These are phyloP conservation scores for Yamadazyma ubonensis DNA, from an alignment of 805 yeast genomes.

Conservation along the genomic window DNA sequence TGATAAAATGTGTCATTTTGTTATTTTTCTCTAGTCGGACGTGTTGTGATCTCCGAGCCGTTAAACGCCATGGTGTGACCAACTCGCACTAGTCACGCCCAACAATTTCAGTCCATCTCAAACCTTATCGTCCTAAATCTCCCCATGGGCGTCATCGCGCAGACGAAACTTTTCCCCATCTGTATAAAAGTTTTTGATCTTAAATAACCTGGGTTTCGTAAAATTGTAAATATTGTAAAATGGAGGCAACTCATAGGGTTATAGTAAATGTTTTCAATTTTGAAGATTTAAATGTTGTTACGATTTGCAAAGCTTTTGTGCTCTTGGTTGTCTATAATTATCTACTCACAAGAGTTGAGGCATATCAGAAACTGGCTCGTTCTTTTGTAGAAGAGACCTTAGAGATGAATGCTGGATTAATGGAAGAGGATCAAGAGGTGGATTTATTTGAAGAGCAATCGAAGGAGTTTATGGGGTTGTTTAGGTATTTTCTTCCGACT, in stretches of 20 bases:
- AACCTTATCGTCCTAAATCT: not conserved
- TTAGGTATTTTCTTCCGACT: not conserved
- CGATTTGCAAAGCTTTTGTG: not conserved
- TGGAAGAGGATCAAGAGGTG: not conserved
- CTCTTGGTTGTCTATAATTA: constrained; percentile 1
- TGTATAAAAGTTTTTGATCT: not conserved
- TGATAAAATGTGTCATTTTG: no score
- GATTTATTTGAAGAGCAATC: not conserved
- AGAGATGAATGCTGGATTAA: not conserved
- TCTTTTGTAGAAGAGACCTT: not conserved
- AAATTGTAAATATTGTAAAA: no score
- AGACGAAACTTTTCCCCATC: not conserved
- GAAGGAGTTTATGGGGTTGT: not conserved
- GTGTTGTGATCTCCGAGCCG: no score
- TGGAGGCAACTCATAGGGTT: not conserved
- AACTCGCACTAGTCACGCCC: no score
- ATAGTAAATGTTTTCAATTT: not conserved
- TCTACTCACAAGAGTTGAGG: not conserved
- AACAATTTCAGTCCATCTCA: not conserved
- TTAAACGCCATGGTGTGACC: no score
- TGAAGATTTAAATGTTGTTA: not conserved
- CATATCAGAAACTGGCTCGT: not conserved
- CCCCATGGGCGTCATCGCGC: constrained; percentile 1
- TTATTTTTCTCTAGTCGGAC: no score
- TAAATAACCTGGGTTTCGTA: no score